Percentiles rank a stretch among this genome's conserved stretches.
Conservation (phyloP, 495 filamentous ascomycete species). For the Zalerion maritima region DNA sequence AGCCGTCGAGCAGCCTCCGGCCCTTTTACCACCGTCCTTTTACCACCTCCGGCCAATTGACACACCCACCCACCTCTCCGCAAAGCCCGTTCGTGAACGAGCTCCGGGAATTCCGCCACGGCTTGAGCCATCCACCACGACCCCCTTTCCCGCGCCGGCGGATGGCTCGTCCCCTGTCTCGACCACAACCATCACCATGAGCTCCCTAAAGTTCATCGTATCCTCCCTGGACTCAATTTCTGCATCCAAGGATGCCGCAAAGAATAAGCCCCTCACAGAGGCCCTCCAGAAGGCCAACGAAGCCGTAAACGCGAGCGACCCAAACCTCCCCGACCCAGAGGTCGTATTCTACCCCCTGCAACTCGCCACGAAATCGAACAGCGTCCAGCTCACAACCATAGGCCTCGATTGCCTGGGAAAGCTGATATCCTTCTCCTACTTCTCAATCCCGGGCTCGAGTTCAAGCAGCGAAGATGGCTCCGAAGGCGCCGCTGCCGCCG, state of each 20-base stretch:
- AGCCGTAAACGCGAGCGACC: conserved; percentile 64
- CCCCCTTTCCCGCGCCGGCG: conserved; percentile 9
- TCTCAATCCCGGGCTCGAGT: conserved; percentile 54
- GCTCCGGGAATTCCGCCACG: conserved; percentile 5
- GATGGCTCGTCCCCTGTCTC: conserved; percentile 22
- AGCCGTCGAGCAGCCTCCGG: too few relatives aligned
- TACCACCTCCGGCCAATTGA: too few relatives aligned
- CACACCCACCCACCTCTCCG: too few relatives aligned
- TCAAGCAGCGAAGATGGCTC: conserved; percentile 28
- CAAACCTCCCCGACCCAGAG: conserved; percentile 64
- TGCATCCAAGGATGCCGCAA: conserved; percentile 72
- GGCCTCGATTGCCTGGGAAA: conserved; percentile 97
- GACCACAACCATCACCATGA: conserved; percentile 45
- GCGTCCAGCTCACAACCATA: conserved; percentile 69
- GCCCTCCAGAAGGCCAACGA: conserved; percentile 64
- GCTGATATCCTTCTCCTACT: conserved; percentile 95
- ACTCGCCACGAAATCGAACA: conserved; percentile 71
- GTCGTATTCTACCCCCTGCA: conserved; percentile 82
- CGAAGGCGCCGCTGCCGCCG: conserved; percentile 33
- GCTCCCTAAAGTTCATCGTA: conserved; percentile 88
- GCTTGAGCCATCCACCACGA: conserved; percentile 1
- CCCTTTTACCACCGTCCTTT: too few relatives aligned
- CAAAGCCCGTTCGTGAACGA: too few relatives aligned
- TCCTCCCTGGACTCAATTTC: conserved; percentile 83
- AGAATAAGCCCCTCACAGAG: conserved; percentile 64